These are phyloP conservation scores for Quercus lobata DNA, from an alignment of 331 rosid species.

Conservation along the genomic window DNA sequence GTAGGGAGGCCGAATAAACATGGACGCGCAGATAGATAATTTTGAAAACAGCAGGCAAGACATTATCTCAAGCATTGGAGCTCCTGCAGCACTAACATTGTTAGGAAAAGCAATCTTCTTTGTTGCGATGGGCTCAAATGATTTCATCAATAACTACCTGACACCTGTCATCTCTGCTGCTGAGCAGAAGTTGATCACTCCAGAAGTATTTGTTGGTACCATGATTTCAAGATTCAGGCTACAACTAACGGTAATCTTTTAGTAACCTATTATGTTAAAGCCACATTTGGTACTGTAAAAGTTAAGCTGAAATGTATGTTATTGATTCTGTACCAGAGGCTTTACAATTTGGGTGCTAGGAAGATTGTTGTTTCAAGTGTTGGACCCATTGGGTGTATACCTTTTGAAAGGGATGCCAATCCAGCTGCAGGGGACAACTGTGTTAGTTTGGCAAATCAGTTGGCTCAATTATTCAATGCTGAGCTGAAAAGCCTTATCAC, in stretches of 20 bases:
- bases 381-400: conserved; percentile 78
- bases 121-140: conserved; percentile 59
- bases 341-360: conserved; percentile 57
- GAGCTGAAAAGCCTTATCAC: conserved; percentile 41
- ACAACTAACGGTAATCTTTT: conserved; percentile 37
- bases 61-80: conserved; percentile 49
- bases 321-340: conserved; percentile 38
- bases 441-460: conserved; percentile 37
- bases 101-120: conserved; percentile 36
- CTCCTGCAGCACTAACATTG: conserved; percentile 28
- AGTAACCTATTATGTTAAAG: background rate
- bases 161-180: conserved; percentile 33
- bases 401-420: conserved; percentile 50
- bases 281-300: background rate
- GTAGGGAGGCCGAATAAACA: conserved; percentile 60
- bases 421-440: conserved; percentile 43
- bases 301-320: background rate
- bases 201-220: conserved; percentile 33
- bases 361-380: conserved; percentile 54
- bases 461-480: conserved; percentile 44
- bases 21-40: conserved; percentile 61
- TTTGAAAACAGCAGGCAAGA: conserved; percentile 64
- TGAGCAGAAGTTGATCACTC: conserved; percentile 29
- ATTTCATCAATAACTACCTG: conserved; percentile 52
- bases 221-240: conserved; percentile 36